Conservation (phyloP, 176 grass and related monocot genomes). For the Paspalum notatum region DNA sequence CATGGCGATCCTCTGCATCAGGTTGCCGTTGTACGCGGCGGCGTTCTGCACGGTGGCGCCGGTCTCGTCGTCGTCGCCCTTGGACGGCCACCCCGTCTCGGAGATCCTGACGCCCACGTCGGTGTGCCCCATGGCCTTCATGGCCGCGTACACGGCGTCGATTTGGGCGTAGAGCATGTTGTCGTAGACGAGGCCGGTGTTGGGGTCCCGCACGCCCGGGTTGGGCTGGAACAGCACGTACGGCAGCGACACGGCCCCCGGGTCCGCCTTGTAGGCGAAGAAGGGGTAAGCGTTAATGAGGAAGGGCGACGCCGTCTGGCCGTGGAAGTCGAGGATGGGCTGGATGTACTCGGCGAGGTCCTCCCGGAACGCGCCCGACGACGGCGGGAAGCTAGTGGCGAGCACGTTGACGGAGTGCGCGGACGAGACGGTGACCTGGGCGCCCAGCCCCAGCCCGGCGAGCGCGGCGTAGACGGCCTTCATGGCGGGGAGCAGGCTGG, state of each 20-base stretch:
- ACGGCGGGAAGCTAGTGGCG: conserved; percentile 69
- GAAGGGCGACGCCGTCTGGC: conserved; percentile 57
- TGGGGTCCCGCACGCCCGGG: conserved; percentile 55
- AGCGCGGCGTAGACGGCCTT: conserved; percentile 63
- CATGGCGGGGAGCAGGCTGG: conserved; percentile 77
- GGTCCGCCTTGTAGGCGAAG: conserved; percentile 74
- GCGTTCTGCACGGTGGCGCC: conserved; percentile 80
- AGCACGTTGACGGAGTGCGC: conserved; percentile 72
- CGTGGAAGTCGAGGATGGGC: conserved; percentile 70
- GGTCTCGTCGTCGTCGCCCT: conserved; percentile 70
- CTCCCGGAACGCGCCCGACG: conserved; percentile 64
- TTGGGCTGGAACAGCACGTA: conserved; percentile 90
- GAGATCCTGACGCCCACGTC: conserved; percentile 67
- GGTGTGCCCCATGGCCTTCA: conserved; percentile 77
- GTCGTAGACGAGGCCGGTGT: conserved; percentile 67
- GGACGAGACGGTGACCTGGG: conserved; percentile 63
- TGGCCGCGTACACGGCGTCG: conserved; percentile 88
- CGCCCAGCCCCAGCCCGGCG: conserved; percentile 35
- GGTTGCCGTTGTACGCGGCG: conserved; percentile 76
- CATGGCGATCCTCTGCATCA: conserved; percentile 69
- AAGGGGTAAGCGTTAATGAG: conserved; percentile 83
- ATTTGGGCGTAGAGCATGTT: conserved; percentile 96
- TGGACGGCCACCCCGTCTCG: conserved; percentile 90
- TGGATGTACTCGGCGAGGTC: conserved; percentile 63
- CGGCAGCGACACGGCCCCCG: conserved; percentile 55